Conservation (phyloP, 805 yeast species). For the Scheffersomyces amazonensis region DNA sequence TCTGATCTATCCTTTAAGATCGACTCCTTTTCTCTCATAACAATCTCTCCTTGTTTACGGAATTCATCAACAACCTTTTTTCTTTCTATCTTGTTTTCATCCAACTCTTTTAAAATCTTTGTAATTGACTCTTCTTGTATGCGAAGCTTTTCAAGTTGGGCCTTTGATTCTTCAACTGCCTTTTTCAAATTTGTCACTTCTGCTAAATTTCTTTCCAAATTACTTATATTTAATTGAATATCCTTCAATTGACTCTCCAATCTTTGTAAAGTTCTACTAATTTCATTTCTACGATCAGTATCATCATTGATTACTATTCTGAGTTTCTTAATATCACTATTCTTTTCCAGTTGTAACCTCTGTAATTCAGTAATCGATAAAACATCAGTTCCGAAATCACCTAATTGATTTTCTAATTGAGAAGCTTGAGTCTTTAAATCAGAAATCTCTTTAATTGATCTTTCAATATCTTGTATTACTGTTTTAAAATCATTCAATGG, state of each 20-base stretch:
- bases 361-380: conserved; percentile 48
- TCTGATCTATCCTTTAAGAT: conserved; percentile 6
- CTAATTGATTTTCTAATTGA: conserved; percentile 29
- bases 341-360: conserved; percentile 34
- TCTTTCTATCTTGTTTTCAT: conserved; percentile 7
- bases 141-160: conserved; percentile 13
- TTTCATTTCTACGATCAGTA: conserved; percentile 42
- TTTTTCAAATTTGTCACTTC: conserved; percentile 43
- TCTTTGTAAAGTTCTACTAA: conserved; percentile 40
- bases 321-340: conserved; percentile 33
- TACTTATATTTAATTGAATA: conserved; percentile 48
- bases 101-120: conserved; percentile 11
- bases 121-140: conserved; percentile 22
- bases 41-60: conserved; percentile 4
- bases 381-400: conserved; percentile 32
- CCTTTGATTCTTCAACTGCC: conserved; percentile 33
- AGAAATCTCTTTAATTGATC: conserved; percentile 29
- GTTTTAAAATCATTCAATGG: conserved; percentile 17
- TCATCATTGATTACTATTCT: conserved; percentile 31
- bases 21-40: conserved; percentile 2
- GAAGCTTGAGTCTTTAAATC: conserved; percentile 22
- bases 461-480: conserved; percentile 30
- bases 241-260: conserved; percentile 54
- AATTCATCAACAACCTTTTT: conserved; percentile 5
- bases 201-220: conserved; percentile 48